These are phyloP conservation scores for Fraxinus sp. DNA, from an alignment of 305 asterid species.

Conservation along the genomic window DNA sequence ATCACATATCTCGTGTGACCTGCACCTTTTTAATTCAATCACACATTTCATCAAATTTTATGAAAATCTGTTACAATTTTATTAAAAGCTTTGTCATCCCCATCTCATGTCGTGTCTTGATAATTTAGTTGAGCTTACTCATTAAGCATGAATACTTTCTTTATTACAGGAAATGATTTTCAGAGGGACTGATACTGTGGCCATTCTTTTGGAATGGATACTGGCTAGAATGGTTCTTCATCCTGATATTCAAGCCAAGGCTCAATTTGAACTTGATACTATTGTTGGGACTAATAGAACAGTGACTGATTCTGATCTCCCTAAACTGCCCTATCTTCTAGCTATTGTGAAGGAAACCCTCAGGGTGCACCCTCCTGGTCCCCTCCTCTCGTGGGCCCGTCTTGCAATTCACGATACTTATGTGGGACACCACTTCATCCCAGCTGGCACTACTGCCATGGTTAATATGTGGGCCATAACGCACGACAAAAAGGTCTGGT, in stretches of 20 bases:
- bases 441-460: conserved; percentile 81
- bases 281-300: conserved; percentile 30
- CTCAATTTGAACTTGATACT: conserved; percentile 52
- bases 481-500: conserved; percentile 54
- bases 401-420: conserved; percentile 58
- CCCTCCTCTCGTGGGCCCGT: conserved; percentile 87
- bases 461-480: conserved; percentile 92
- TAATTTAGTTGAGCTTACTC: not conserved
- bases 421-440: conserved; percentile 56
- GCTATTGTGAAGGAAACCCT: conserved; percentile 78
- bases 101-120: not conserved
- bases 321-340: conserved; percentile 52
- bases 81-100: not conserved
- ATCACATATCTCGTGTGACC: not conserved
- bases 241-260: conserved; percentile 60
- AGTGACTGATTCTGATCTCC: conserved; percentile 53
- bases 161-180: conserved; percentile 69
- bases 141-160: not conserved
- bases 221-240: conserved; percentile 83
- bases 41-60: not conserved
- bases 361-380: conserved; percentile 81
- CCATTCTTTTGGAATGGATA: conserved; percentile 75
- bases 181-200: conserved; percentile 74
- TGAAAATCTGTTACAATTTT: too few relatives aligned
- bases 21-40: not conserved